phyloP scores from a whole-genome alignment of 2,329 filamentous ascomycete species.

The Penicillium sp. region DNA sequence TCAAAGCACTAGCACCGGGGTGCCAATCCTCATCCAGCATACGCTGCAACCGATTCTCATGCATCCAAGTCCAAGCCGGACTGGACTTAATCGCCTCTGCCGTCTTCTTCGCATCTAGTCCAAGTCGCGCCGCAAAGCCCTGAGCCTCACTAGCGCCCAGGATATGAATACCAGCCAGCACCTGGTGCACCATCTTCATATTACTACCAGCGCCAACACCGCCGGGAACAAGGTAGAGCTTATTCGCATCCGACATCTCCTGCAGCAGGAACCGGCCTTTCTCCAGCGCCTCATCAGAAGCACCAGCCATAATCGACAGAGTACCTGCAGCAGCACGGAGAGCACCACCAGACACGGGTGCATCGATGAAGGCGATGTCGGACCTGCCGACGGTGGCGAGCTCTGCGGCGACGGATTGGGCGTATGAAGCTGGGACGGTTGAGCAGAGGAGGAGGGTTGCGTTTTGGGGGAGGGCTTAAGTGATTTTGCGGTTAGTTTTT shows the following conservation, averaged over 20 bases:
- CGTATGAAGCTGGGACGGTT: slow-evolving; percentile 67
- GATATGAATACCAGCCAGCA: slow-evolving; percentile 63
- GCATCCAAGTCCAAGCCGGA: slow-evolving; percentile 60
- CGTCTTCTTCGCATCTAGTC: slow-evolving; percentile 49
- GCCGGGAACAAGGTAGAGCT: slow-evolving; percentile 62
- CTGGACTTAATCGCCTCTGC: slow-evolving; percentile 48
- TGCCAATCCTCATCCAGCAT: slow-evolving; percentile 54
- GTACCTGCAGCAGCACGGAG: slow-evolving; percentile 68
- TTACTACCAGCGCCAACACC: slow-evolving; percentile 61
- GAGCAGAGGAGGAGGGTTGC: slow-evolving; percentile 66
- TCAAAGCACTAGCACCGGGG: slow-evolving; percentile 58
- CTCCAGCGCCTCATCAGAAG: slow-evolving; percentile 55
- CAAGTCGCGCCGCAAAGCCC: slow-evolving; percentile 58
- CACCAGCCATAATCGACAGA: slow-evolving; percentile 72
- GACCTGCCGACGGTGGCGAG: slow-evolving; percentile 55
- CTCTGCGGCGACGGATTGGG: slow-evolving; percentile 58
- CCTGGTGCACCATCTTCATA: slow-evolving; percentile 64
- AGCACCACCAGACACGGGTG: slow-evolving; percentile 70
- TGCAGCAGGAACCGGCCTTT: slow-evolving; percentile 59
- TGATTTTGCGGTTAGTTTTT: too few relatives aligned
- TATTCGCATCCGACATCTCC: slow-evolving; percentile 57
- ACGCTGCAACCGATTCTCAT: slow-evolving; percentile 57
- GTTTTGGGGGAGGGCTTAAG: slow-evolving; percentile 51
- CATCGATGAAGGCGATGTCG: slow-evolving; percentile 68
- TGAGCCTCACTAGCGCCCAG: slow-evolving; percentile 59